Evolutionary conservation across 495 filamentous ascomycete genomes (phyloP).

Genomic region (Neurospora sp.): DNA sequence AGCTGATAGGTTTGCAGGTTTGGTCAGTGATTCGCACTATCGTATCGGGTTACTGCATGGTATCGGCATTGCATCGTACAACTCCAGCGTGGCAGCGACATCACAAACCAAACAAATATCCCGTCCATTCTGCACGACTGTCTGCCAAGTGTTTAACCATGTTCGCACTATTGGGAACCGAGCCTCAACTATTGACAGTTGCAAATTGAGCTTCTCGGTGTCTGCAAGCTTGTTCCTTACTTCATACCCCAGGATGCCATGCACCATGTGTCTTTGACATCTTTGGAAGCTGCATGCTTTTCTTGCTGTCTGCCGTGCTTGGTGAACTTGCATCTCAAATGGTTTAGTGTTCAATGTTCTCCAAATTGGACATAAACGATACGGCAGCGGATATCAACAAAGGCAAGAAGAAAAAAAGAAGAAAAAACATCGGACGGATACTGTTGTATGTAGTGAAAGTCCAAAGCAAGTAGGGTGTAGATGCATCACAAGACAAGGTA

Average conservation of each 20-base stretch:
- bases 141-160: background rate
- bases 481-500: too few species aligned
- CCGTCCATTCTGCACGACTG: background rate
- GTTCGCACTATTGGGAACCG: background rate
- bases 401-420: too few species aligned
- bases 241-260: background rate
- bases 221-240: background rate
- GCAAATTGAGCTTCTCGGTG: background rate
- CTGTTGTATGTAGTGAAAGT: too few species aligned
- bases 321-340: background rate
- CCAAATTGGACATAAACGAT: too few species aligned
- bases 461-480: too few species aligned
- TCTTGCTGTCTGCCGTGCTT: background rate
- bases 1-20: background rate
- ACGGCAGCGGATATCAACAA: too few species aligned
- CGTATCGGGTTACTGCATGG: background rate
- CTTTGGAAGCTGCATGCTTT: background rate
- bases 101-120: background rate
- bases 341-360: background rate
- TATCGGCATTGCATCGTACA: background rate
- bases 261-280: background rate
- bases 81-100: background rate
- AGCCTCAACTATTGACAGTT: background rate
- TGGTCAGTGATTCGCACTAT: background rate
- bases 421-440: too few species aligned